Conservation (phyloP, 1,139 yeast genomes). For the Suhomyces bribrorum region DNA sequence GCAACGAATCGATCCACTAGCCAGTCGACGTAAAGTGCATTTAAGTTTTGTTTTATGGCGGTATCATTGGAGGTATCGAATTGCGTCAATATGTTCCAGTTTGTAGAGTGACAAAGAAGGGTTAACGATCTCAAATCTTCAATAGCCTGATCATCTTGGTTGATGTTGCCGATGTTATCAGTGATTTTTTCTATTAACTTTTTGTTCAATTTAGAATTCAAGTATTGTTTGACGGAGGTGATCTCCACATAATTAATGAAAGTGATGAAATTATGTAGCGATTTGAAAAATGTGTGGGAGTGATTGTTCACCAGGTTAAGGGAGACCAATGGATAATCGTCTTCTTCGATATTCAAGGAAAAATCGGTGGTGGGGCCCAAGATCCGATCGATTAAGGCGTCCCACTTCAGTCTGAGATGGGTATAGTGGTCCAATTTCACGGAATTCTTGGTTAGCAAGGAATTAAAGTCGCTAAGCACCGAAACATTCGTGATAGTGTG, state of each 20-base stretch:
- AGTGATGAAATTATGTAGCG: slow-evolving; percentile 29
- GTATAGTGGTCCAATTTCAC: slow-evolving; percentile 16
- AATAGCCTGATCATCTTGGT: slow-evolving; percentile 21
- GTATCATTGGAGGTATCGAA: slow-evolving; percentile 18
- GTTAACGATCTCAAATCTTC: slow-evolving; percentile 27
- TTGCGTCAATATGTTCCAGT: slow-evolving; percentile 34
- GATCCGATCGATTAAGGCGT: slow-evolving; percentile 10
- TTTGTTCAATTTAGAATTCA: slow-evolving; percentile 33
- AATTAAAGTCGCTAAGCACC: slow-evolving; percentile 18
- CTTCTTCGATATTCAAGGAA: slow-evolving; percentile 4
- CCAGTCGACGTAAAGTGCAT: slow-evolving; percentile 34
- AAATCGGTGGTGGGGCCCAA: slow-evolving; percentile 6
- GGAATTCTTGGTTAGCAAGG: slow-evolving; percentile 16
- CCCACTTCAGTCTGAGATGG: slow-evolving; percentile 13
- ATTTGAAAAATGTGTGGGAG: slow-evolving; percentile 19
- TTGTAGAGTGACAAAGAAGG: slow-evolving; percentile 21
- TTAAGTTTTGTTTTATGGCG: slow-evolving; percentile 25
- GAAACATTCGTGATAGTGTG: slow-evolving; percentile 22
- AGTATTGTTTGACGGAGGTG: slow-evolving; percentile 27
- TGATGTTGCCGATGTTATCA: slow-evolving; percentile 28
- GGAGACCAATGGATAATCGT: slow-evolving; percentile 11
- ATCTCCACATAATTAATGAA: slow-evolving; percentile 32
- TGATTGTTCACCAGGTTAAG: slow-evolving; percentile 1
- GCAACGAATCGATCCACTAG: slow-evolving; percentile 22
- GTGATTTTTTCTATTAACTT: slow-evolving; percentile 33